Percentiles rank a stretch among this genome's conserved stretches.
These are phyloP conservation scores for Lasiodiplodia sp. DNA, from an alignment of 2,329 filamentous ascomycete species.

Conservation along the genomic window DNA sequence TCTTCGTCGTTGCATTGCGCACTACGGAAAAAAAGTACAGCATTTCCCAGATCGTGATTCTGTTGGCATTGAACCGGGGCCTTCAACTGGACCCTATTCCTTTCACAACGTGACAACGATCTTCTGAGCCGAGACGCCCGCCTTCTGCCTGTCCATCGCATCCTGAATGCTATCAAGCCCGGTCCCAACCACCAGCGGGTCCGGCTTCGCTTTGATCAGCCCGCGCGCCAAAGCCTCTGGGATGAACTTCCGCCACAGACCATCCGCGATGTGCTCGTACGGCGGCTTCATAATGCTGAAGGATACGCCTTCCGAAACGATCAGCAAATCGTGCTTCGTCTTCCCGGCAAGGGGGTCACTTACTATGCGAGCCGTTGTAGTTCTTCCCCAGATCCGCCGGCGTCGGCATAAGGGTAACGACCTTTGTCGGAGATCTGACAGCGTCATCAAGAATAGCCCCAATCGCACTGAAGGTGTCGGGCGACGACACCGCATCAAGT, in stretches of 20 bases:
- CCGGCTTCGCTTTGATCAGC: conserved; percentile 40
- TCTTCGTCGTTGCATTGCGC: background rate
- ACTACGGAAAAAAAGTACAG: background rate
- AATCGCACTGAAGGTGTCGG: background rate
- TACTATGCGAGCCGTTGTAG: background rate
- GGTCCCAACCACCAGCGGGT: conserved; percentile 39
- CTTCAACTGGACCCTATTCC: background rate
- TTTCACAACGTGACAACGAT: conserved; percentile 42
- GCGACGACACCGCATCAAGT: conserved; percentile 43
- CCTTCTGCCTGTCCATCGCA: conserved; percentile 36
- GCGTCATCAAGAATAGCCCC: background rate
- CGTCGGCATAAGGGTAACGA: background rate
- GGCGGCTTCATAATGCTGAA: conserved; percentile 32
- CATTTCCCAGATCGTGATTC: background rate
- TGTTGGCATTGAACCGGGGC: too few species aligned
- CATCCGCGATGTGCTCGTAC: conserved; percentile 41
- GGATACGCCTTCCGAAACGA: background rate
- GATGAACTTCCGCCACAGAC: conserved; percentile 44
- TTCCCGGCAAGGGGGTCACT: background rate
- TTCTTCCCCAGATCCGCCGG: background rate
- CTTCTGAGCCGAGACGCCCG: conserved; percentile 49
- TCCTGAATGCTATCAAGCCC: conserved; percentile 38
- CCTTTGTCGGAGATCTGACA: background rate
- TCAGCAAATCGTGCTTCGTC: too few species aligned
- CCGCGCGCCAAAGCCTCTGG: conserved; percentile 42